Percentiles rank a stretch among this genome's conserved stretches.
Conservation (phyloP, 1,284 basidiomycete genomes). For the Taiwanofungus camphoratus region DNA sequence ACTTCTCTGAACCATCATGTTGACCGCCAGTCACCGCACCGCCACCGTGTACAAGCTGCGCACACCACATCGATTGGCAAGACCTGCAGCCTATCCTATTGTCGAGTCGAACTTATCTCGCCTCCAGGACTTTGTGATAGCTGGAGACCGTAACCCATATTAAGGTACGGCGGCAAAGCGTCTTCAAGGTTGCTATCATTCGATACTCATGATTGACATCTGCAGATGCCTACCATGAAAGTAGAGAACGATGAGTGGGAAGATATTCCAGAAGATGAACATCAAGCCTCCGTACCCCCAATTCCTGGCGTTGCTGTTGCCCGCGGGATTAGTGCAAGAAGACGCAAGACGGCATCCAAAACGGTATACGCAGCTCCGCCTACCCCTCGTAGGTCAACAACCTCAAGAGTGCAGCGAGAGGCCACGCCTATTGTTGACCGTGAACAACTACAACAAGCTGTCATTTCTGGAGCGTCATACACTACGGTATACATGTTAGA, state of each 20-base stretch:
- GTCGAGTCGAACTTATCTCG: too few relatives aligned
- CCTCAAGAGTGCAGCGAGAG: slow-evolving; percentile 4
- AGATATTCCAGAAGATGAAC: slow-evolving; percentile 13
- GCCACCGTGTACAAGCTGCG: too few relatives aligned
- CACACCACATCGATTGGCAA: too few relatives aligned
- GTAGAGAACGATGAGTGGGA: slow-evolving; percentile 17
- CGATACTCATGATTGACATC: too few relatives aligned
- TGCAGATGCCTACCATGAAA: too few relatives aligned
- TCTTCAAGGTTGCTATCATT: too few relatives aligned
- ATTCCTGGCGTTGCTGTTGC: neutral
- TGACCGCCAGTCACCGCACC: too few relatives aligned
- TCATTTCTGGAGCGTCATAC: slow-evolving; percentile 21
- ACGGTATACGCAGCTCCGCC: slow-evolving; percentile 15
- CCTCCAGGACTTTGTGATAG: too few relatives aligned
- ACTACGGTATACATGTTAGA: slow-evolving; percentile 38
- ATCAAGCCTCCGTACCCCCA: neutral
- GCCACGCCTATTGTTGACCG: slow-evolving; percentile 12
- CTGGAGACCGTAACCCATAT: too few relatives aligned
- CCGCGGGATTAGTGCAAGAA: slow-evolving; percentile 5
- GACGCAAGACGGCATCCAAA: slow-evolving; percentile 17
- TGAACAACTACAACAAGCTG: slow-evolving; percentile 15
- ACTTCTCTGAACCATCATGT: too few relatives aligned
- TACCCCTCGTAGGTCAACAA: slow-evolving; percentile 2
- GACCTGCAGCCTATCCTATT: too few relatives aligned
- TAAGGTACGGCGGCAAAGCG: too few relatives aligned